phyloP scores from a whole-genome alignment of 768 basidiomycete species.

The Austroboletus eburneus region DNA sequence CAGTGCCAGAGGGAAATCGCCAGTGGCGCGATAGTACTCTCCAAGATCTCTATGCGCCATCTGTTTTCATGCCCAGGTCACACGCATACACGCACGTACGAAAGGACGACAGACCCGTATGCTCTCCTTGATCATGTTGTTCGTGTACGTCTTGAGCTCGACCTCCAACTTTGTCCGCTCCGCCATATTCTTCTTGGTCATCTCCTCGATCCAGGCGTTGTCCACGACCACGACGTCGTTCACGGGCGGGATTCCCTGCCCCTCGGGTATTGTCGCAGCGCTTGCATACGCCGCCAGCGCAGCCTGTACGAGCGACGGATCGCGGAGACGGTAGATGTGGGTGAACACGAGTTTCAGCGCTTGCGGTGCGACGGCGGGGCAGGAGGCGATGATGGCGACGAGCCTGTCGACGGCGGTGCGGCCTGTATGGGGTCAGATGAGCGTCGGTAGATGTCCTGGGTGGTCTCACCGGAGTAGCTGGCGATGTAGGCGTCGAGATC shows the following conservation, averaged over 20 bases:
- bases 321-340: constrained; percentile 64
- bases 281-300: constrained; percentile 55
- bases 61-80: constrained; percentile 34
- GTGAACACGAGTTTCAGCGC: constrained; percentile 65
- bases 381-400: constrained; percentile 57
- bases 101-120: constrained; percentile 61
- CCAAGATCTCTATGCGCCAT: constrained; percentile 91
- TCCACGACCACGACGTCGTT: constrained; percentile 53
- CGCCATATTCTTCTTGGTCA: constrained; percentile 57
- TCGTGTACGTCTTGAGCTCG: constrained; percentile 90
- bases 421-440: constrained; percentile 40
- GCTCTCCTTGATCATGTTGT: constrained; percentile 99
- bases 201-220: constrained; percentile 70
- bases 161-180: constrained; percentile 85
- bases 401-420: constrained; percentile 73
- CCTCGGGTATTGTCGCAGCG: constrained; percentile 27
- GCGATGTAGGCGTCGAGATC: constrained; percentile 80
- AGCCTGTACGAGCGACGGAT: constrained; percentile 55
- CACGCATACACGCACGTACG: neutral
- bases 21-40: constrained; percentile 66
- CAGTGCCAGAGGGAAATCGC: constrained; percentile 67
- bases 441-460: neutral
- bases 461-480: constrained; percentile 61
- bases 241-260: constrained; percentile 41
- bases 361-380: constrained; percentile 66